phyloP scores from a whole-genome alignment of 441 rosid species.

The Pelargonium citronellum region DNA sequence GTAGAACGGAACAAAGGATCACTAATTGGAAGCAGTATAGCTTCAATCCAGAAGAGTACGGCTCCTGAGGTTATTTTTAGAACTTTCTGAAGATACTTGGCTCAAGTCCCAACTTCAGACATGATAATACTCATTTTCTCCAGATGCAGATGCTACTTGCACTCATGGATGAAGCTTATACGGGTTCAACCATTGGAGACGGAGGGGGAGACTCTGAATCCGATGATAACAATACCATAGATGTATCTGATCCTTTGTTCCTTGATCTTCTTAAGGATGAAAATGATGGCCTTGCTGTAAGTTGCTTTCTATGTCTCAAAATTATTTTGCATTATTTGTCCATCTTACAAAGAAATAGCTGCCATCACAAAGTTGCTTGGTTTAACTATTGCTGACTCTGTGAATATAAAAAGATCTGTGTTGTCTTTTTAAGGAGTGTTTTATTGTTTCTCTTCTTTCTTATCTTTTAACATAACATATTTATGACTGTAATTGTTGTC shows the following conservation, averaged over 20 bases:
- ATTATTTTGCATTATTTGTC: slow-evolving; percentile 5
- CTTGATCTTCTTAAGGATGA: slow-evolving; percentile 97
- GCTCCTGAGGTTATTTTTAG: slow-evolving; percentile 75
- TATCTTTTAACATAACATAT: not conserved
- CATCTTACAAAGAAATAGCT: slow-evolving; percentile 14
- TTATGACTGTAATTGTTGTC: not conserved
- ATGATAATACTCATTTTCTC: slow-evolving; percentile 20
- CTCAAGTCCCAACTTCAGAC: slow-evolving; percentile 16
- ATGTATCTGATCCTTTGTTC: slow-evolving; percentile 77
- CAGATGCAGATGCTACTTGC: slow-evolving; percentile 84
- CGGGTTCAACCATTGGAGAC: slow-evolving; percentile 87
- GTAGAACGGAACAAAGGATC: slow-evolving; percentile 73
- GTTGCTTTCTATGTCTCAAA: slow-evolving; percentile 23
- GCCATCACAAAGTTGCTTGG: slow-evolving; percentile 9
- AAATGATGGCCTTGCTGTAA: slow-evolving; percentile 89
- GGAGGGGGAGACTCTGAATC: slow-evolving; percentile 91
- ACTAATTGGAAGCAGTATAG: slow-evolving; percentile 82
- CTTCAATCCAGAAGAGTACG: slow-evolving; percentile 82
- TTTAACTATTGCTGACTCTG: not conserved
- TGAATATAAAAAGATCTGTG: not conserved
- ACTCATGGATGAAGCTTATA: slow-evolving; percentile 98
- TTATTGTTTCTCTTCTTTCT: not conserved
- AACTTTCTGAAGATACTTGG: slow-evolving; percentile 20
- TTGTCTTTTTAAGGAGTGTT: not conserved
- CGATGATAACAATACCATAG: slow-evolving; percentile 74